Base-by-base conservation (phyloP, 176 grass and related monocot species). In the Carex cristatella region DNA sequence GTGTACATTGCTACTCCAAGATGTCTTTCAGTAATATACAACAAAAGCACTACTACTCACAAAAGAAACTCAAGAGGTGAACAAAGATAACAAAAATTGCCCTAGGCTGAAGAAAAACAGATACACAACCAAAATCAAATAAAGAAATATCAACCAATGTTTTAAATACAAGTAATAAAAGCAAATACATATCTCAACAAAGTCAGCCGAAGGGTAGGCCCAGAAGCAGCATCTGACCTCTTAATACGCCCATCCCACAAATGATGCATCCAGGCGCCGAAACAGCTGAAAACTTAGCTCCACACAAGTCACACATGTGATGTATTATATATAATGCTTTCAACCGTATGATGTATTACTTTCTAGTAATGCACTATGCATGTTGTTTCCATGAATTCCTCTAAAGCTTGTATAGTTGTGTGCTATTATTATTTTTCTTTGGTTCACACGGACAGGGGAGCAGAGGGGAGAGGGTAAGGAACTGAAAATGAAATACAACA, bases 231-330 rank as follows among this genome's bases (percentile, higher is more conserved):
- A 78, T 98, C 93, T 1, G 96, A 98, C 79, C 96, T 89, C 90
- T 93, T 95, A 79, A 98, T 98, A 90, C 93, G 91, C 33, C 96
- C 96, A 98, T 98, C 40, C 96, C 96, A n/a, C 96, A 98, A 15
- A 98, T 67, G 46, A 98, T 89, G 12, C 96, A 98, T 33, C 96
- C 96, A 1, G 93, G 96, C 2, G 96, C 89, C 0, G 96, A 94
- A 62, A 98, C 92, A 11, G 96, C 96, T 0, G 91, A 95, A 89
- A 98, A 98, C 67, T 98, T 98, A 53, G 93, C 91, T 4, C 96
- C 93, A 9, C 96, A 98, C 9, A 98, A 91, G 54, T 98, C 93
- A 5, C 96, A 98, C n/a, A 95, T 84, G 7, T 98, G 91, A 4
- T 95, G 89, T 0, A 23, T 23, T 23, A 23, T 76, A 9, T 31